Evolutionary conservation across 257 asterid genomes (phyloP).

Genomic region (Leonotis leonurus): DNA sequence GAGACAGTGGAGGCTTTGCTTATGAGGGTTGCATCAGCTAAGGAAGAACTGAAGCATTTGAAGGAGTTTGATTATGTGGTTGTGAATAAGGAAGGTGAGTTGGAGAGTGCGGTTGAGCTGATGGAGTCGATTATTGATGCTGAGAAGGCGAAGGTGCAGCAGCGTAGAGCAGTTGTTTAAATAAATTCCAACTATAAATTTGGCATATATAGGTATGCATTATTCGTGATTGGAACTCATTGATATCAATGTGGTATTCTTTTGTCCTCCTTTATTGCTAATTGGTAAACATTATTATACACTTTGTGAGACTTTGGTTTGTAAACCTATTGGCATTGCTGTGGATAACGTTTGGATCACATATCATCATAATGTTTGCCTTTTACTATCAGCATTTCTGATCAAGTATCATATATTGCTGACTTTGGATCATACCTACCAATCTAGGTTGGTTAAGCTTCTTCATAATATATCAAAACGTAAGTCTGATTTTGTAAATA

Average conservation of each 20-base stretch:
- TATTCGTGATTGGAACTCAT: neutral
- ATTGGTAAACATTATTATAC: neutral
- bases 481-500: neutral
- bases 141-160: constrained; percentile 85
- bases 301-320: neutral
- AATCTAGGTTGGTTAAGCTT: neutral
- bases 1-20: constrained; percentile 67
- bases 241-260: neutral
- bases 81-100: constrained; percentile 80
- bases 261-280: neutral
- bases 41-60: constrained; percentile 79
- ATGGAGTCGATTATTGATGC: constrained; percentile 87
- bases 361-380: too few species aligned
- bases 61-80: constrained; percentile 85
- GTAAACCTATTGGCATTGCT: neutral
- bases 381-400: neutral
- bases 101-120: constrained; percentile 64
- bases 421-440: neutral
- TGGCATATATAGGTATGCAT: constrained; percentile 11
- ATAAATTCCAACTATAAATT: neutral
- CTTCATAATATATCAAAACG: neutral
- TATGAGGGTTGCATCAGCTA: constrained; percentile 76
- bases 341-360: neutral
- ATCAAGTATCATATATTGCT: neutral
- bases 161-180: constrained; percentile 47